Base-by-base conservation (phyloP, 352 stramenopile genomes). In the Phytophthora pini region DNA sequence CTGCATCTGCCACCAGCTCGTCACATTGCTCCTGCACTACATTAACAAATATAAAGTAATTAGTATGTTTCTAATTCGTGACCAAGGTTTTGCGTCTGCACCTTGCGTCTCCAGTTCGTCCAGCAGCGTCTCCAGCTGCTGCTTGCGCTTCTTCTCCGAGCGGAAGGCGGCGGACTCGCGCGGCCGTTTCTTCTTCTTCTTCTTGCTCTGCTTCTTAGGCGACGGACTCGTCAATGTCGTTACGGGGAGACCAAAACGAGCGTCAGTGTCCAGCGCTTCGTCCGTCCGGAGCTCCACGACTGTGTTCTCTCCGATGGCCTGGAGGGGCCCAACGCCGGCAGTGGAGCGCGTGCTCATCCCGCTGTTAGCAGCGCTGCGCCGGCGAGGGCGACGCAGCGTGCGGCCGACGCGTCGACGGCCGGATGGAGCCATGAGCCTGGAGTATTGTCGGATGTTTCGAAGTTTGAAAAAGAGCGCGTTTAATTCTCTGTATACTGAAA, bases 11-110 rank as follows among this genome's bases (percentile, higher is more conserved):
- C 38, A 84, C 38, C 12, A 94, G 50, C 43, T 84, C 74, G 15
- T 79, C 72, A 47, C 85, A 90, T 7, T 87, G 70, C 56, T 91
- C 81, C 61, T 90, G 77, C 53, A 93, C 84, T 93, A 56, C 1
- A 40, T 8, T 29, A 31, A 59, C 9, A 54, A 31, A 49, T n/a
- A 51, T 20, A 38, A n/a, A 34, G 59, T 1, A 26, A 22, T 69
- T 12, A 65, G 56, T 54, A 53, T 7, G 22, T 43, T 50, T 26
- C 36, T 47, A 26, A 5, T 27, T 5, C 24, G 13, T 58, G 40
- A 40, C 47, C 11, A 17, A 38, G 12, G 29, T 29, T 45, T 13
- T 24, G 10, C 34, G n/a, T 15, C 13, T 41, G 32, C 51, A 93
- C 84, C 70, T 74, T 91, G 75, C 5, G 67, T 82, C 53, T 92